A percentile compares a stretch with the other conserved stretches of the same genome.
These are phyloP conservation scores for Rhizodiscina lignyota DNA, from an alignment of 495 filamentous ascomycete genomes.

Conservation along the genomic window DNA sequence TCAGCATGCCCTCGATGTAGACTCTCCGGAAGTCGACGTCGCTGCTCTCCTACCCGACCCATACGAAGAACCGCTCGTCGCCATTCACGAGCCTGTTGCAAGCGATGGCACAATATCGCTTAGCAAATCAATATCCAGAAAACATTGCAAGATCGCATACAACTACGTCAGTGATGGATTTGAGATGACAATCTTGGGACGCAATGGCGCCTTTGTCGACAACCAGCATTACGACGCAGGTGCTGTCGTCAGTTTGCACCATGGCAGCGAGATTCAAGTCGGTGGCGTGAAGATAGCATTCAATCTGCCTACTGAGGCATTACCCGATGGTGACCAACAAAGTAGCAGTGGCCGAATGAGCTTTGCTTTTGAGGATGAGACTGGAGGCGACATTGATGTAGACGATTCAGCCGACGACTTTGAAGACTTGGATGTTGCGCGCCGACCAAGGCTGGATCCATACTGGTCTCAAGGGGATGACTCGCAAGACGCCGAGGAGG, in stretches of 20 bases:
- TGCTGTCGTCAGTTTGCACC: slow-evolving; percentile 46
- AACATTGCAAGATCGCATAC: slow-evolving; percentile 72
- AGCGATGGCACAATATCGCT: slow-evolving; percentile 36
- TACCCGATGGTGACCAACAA: slow-evolving; percentile 47
- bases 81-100: slow-evolving; percentile 54
- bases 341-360: slow-evolving; percentile 31
- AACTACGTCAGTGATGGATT: slow-evolving; percentile 59
- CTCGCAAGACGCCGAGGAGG: too few species aligned
- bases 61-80: slow-evolving; percentile 55
- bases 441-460: too few species aligned
- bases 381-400: slow-evolving; percentile 27
- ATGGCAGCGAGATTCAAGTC: slow-evolving; percentile 61
- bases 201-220: slow-evolving; percentile 76
- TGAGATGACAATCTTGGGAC: slow-evolving; percentile 63
- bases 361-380: slow-evolving; percentile 47
- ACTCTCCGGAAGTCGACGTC: slow-evolving; percentile 2
- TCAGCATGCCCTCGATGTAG: background rate
- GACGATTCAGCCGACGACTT: slow-evolving; percentile 33
- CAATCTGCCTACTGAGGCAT: slow-evolving; percentile 52
- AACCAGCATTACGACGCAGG: slow-evolving; percentile 48
- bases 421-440: too few species aligned
- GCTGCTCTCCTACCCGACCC: slow-evolving; percentile 15
- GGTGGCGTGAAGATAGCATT: slow-evolving; percentile 62
- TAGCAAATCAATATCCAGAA: slow-evolving; percentile 57
- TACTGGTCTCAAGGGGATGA: too few species aligned